Conservation (phyloP, 345 rosid species). For the Gossypium mustelinum region DNA sequence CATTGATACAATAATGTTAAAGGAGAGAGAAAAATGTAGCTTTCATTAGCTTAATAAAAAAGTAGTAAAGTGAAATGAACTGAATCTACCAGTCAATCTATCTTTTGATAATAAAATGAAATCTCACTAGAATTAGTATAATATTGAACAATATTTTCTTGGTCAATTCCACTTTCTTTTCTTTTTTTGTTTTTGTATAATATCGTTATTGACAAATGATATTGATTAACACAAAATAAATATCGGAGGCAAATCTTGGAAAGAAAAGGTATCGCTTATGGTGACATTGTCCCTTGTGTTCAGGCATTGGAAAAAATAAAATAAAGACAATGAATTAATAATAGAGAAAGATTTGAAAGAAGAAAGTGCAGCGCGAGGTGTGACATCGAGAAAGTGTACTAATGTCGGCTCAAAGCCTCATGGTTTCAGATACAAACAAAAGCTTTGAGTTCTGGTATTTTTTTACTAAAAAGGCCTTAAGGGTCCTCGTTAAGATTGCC, state of each 20-base stretch:
- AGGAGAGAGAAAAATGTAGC: neutral
- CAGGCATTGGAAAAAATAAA: too few relatives aligned
- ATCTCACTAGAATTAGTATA: too few relatives aligned
- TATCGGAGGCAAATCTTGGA: too few relatives aligned
- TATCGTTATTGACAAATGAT: neutral
- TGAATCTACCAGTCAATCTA: too few relatives aligned
- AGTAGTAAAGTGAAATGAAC: neutral
- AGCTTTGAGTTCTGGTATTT: neutral
- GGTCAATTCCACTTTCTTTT: neutral
- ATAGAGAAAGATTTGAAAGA: too few relatives aligned
- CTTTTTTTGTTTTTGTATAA: too few relatives aligned
- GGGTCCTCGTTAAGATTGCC: too few relatives aligned
- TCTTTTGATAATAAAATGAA: neutral
- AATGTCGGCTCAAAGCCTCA: constrained; percentile 12
- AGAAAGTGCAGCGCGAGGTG: neutral
- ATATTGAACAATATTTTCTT: neutral
- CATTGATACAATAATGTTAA: neutral
- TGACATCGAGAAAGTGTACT: constrained; percentile 46
- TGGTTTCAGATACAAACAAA: constrained; percentile 25
- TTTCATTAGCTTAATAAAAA: neutral
- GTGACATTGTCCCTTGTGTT: too few relatives aligned
- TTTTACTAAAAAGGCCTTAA: neutral
- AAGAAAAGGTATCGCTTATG: too few relatives aligned
- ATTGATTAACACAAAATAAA: neutral
- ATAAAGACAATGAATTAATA: too few relatives aligned